Evolutionary conservation across 495 filamentous ascomycete species (phyloP).

Genomic region (Astrothelium subdiscretum): DNA sequence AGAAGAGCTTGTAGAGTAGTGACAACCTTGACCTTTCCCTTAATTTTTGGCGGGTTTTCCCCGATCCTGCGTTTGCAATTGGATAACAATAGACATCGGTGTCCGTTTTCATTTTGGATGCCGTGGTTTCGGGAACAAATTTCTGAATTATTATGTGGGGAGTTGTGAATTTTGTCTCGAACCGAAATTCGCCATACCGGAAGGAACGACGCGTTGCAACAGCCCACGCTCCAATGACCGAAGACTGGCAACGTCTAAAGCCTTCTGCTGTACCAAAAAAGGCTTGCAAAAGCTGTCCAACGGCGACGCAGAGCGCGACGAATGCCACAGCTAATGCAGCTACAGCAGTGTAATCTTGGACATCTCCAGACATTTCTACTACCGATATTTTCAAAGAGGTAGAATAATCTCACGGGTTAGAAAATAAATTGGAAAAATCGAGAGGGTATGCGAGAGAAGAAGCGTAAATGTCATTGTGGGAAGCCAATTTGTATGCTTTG

Average conservation of each 20-base stretch:
- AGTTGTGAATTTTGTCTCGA: not conserved
- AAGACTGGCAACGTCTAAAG: not conserved
- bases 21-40: not conserved
- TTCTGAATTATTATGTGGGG: not conserved
- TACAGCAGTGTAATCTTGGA: not conserved
- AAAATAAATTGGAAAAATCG: not conserved
- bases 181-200: not conserved
- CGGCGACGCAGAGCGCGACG: not conserved
- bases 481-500: no score
- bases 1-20: not conserved
- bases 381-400: not conserved
- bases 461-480: no score
- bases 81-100: not conserved
- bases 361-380: not conserved
- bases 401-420: not conserved
- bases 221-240: not conserved
- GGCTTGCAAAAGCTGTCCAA: not conserved
- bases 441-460: no score
- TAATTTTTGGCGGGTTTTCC: not conserved
- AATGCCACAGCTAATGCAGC: not conserved
- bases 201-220: not conserved
- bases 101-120: not conserved
- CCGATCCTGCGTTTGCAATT: not conserved
- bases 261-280: not conserved
- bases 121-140: not conserved